These are phyloP conservation scores for Glycine tomentella DNA, from an alignment of 306 rosid species.

Conservation along the genomic window DNA sequence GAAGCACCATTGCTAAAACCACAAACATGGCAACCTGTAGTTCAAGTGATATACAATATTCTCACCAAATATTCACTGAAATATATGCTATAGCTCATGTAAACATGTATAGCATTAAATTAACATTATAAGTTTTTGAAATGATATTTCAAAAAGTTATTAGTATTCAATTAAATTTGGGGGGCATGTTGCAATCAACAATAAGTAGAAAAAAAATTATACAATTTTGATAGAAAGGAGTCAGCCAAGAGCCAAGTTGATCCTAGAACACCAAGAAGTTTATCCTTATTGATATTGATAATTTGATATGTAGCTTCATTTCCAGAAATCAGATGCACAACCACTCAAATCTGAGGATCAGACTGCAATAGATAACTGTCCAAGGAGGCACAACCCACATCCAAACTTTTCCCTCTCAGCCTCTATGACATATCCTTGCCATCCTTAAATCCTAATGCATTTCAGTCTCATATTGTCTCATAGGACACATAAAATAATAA, in stretches of 20 bases:
- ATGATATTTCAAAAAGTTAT: not conserved
- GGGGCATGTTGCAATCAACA: slow-evolving; percentile 25
- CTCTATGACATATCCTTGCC: slow-evolving; percentile 17
- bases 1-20: slow-evolving; percentile 57
- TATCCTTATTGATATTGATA: slow-evolving; percentile 24
- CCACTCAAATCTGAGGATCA: slow-evolving; percentile 18
- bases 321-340: slow-evolving; percentile 16
- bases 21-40: slow-evolving; percentile 63
- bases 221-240: slow-evolving; percentile 25
- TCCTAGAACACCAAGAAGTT: slow-evolving; percentile 18
- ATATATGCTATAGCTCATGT: slow-evolving; percentile 7
- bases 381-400: slow-evolving; percentile 2
- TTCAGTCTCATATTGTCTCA: not conserved
- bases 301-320: not conserved
- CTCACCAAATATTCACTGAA: not conserved
- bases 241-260: slow-evolving; percentile 13
- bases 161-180: slow-evolving; percentile 1
- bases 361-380: not conserved
- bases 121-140: not conserved
- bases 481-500: not conserved
- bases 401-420: not conserved
- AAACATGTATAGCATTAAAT: slow-evolving; percentile 15
- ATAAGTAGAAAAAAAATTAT: not conserved
- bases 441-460: slow-evolving; percentile 3
- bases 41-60: slow-evolving; percentile 5